Percentiles rank a stretch among this genome's conserved stretches.
These are phyloP conservation scores for Ananas comosus DNA, from an alignment of 176 grass and related monocot species.

Conservation along the genomic window DNA sequence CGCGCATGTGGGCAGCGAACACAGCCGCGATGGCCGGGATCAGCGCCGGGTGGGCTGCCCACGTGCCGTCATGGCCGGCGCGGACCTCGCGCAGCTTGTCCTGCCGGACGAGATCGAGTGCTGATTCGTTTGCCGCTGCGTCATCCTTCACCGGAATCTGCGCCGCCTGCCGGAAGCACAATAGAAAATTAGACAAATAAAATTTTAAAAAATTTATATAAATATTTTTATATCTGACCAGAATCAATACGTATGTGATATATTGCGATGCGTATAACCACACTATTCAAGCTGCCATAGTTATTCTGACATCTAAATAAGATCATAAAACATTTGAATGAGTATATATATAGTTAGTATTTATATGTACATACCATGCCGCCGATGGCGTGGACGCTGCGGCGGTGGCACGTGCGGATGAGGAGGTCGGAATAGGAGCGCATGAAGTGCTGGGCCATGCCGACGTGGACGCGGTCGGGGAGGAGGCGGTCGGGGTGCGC, in stretches of 20 bases:
- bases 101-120: slow-evolving; percentile 69
- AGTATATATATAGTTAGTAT: neutral
- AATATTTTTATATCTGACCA: too few species aligned
- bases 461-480: slow-evolving; percentile 83
- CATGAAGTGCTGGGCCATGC: slow-evolving; percentile 98
- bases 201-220: too few species aligned
- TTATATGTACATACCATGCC: slow-evolving; percentile 53
- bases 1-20: slow-evolving; percentile 47
- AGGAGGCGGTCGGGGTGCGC: slow-evolving; percentile 65
- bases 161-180: slow-evolving; percentile 45
- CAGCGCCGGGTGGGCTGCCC: slow-evolving; percentile 93
- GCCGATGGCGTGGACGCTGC: slow-evolving; percentile 92
- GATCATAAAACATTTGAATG: neutral
- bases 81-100: slow-evolving; percentile 81
- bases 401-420: slow-evolving; percentile 81
- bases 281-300: too few species aligned
- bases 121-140: slow-evolving; percentile 66
- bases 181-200: neutral
- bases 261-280: too few species aligned
- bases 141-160: slow-evolving; percentile 89
- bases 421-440: slow-evolving; percentile 88
- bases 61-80: slow-evolving; percentile 86
- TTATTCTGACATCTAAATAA: too few species aligned
- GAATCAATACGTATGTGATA: too few species aligned
- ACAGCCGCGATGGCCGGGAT: slow-evolving; percentile 67